Evolutionary conservation across 768 basidiomycete genomes (phyloP).

Genomic region (Suillus hirtellus): DNA sequence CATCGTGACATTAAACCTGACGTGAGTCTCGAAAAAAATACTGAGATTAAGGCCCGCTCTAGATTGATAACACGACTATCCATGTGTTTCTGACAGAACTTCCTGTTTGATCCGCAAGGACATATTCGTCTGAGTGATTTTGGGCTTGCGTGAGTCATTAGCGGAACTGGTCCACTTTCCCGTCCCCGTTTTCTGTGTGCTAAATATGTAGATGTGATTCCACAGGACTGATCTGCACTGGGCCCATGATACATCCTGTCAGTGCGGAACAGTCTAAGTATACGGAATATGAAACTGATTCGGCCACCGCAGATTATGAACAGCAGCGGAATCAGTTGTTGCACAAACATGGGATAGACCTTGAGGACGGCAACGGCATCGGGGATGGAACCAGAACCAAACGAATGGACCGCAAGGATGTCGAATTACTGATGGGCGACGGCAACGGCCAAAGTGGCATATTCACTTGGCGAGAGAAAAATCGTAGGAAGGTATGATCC

Average conservation of each 20-base stretch:
- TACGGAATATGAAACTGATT: slow-evolving; percentile 18
- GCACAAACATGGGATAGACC: slow-evolving; percentile 92
- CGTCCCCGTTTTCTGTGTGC: slow-evolving; percentile 13
- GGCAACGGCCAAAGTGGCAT: slow-evolving; percentile 80
- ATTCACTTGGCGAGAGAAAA: slow-evolving; percentile 95
- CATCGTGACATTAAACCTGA: slow-evolving; percentile 98
- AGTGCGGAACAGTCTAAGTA: slow-evolving; percentile 21
- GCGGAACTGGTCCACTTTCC: slow-evolving; percentile 23
- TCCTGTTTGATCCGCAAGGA: slow-evolving; percentile 90
- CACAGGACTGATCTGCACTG: slow-evolving; percentile 88
- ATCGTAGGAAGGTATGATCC: slow-evolving; percentile 76
- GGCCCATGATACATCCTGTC: slow-evolving; percentile 95
- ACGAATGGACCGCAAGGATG: slow-evolving; percentile 77
- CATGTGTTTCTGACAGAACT: slow-evolving; percentile 62
- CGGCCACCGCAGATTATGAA: slow-evolving; percentile 72
- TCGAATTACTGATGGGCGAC: slow-evolving; percentile 83
- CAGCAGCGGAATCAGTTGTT: slow-evolving; percentile 87
- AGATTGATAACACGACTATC: slow-evolving; percentile 24
- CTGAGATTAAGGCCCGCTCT: slow-evolving; percentile 30
- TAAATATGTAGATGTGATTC: slow-evolving; percentile 22
- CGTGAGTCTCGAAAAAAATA: slow-evolving; percentile 44
- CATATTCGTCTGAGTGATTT: slow-evolving; percentile 97
- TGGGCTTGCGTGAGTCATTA: slow-evolving; percentile 80
- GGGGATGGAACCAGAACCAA: slow-evolving; percentile 73
- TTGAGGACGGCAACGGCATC: slow-evolving; percentile 72